Evolutionary conservation across 768 basidiomycete species (phyloP).

Genomic region (Trametopsis cervina): DNA sequence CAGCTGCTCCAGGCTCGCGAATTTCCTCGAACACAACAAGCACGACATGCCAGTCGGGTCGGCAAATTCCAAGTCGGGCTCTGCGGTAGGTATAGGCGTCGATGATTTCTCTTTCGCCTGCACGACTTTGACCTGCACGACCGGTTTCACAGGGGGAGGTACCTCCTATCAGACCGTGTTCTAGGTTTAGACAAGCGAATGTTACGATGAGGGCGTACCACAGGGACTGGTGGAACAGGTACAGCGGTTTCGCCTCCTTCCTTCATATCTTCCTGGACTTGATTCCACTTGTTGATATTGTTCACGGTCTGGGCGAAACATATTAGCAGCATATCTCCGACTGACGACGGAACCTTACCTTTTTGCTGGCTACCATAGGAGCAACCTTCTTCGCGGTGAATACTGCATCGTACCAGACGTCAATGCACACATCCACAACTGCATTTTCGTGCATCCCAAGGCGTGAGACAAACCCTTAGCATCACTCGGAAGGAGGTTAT

Average conservation of each 20-base stretch:
- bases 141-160: slow-evolving; percentile 2
- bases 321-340: too few relatives aligned
- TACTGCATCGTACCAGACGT: slow-evolving; percentile 30
- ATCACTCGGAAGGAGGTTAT: slow-evolving; percentile 23
- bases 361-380: slow-evolving; percentile 79
- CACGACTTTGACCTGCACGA: slow-evolving; percentile 7
- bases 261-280: slow-evolving; percentile 81
- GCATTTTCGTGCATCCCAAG: slow-evolving; percentile 20
- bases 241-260: slow-evolving; percentile 15
- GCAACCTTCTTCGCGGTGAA: slow-evolving; percentile 63
- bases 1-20: slow-evolving; percentile 82
- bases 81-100: slow-evolving; percentile 32
- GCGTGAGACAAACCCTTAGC: slow-evolving; percentile 43
- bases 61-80: slow-evolving; percentile 76
- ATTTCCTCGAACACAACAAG: slow-evolving; percentile 86
- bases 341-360: too few relatives aligned
- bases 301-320: slow-evolving; percentile 58
- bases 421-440: slow-evolving; percentile 22
- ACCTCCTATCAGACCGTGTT: slow-evolving; percentile 1
- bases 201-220: slow-evolving; percentile 8
- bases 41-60: slow-evolving; percentile 73
- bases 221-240: slow-evolving; percentile 9
- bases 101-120: slow-evolving; percentile 24
- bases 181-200: slow-evolving; percentile 3
- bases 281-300: slow-evolving; percentile 97